Percentiles rank a stretch among this genome's conserved stretches.
Evolutionary conservation across 148 eudicot species (phyloP).

Genomic region (Diospyros lotus): DNA sequence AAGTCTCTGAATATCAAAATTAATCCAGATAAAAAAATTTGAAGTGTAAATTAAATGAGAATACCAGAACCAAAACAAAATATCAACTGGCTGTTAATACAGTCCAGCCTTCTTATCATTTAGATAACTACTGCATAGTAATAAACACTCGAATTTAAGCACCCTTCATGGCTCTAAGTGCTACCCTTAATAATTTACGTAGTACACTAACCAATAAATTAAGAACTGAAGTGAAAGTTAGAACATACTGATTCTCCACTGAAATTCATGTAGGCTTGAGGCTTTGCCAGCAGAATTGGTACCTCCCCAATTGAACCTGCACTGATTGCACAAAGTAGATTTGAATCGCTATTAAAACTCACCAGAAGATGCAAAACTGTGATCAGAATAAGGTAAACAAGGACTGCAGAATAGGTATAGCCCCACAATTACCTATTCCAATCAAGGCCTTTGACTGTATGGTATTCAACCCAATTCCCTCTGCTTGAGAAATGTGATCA

Average conservation of each 20-base stretch:
- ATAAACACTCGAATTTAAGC: too few species aligned
- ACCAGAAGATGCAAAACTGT: neutral
- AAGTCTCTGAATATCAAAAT: too few species aligned
- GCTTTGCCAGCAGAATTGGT: constrained; percentile 80
- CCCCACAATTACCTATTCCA: constrained; percentile 67
- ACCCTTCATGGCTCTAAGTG: too few species aligned
- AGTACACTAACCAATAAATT: neutral
- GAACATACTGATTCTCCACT: constrained; percentile 88
- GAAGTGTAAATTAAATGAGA: too few species aligned
- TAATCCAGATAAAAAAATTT: too few species aligned
- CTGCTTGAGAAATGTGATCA: constrained; percentile 63
- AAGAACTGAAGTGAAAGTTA: constrained; percentile 6
- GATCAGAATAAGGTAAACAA: neutral
- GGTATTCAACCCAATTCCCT: constrained; percentile 80
- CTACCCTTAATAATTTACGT: too few species aligned
- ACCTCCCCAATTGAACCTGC: constrained; percentile 95
- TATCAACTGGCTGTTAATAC: too few species aligned
- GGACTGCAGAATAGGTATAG: neutral
- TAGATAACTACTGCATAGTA: too few species aligned
- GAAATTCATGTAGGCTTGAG: constrained; percentile 93
- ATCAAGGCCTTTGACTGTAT: constrained; percentile 93
- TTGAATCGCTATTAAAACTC: constrained; percentile 11
- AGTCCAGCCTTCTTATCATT: too few species aligned
- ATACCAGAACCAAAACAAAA: too few species aligned
- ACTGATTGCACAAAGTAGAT: constrained; percentile 30